These are phyloP conservation scores for Cyberlindnera euphorbiiphila DNA, from an alignment of 805 yeast species.

Conservation along the genomic window DNA sequence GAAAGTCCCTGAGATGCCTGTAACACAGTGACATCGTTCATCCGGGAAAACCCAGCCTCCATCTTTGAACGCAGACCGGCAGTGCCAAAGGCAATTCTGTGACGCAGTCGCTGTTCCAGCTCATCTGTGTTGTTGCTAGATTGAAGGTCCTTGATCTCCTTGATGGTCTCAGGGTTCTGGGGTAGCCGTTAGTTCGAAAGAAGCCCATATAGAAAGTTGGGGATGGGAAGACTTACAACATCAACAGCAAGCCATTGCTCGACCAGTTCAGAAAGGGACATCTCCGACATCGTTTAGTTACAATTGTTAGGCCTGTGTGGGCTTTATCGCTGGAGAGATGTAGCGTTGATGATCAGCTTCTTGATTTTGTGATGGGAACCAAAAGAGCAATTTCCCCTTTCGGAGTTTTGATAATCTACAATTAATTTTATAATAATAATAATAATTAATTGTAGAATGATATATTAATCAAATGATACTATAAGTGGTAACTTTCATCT, in stretches of 20 bases:
- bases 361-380: no score
- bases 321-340: not conserved
- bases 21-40: conserved; percentile 84
- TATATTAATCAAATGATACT: no score
- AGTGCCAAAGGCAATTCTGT: conserved; percentile 82
- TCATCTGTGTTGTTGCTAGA: conserved; percentile 35
- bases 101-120: conserved; percentile 48
- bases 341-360: not conserved
- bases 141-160: conserved; percentile 49
- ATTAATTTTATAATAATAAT: no score
- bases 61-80: conserved; percentile 86
- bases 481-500: no score
- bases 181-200: no score
- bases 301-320: not conserved
- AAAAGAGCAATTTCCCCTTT: no score
- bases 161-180: conserved; percentile 43
- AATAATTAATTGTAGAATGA: no score
- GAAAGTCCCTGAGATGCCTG: conserved; percentile 89
- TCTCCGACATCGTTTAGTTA: not conserved
- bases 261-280: conserved; percentile 8
- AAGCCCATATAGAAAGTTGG: conserved; percentile 2
- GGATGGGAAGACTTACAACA: conserved; percentile 6
- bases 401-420: no score
- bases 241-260: conserved; percentile 17
- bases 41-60: conserved; percentile 87